Conservation (phyloP, 2,329 filamentous ascomycete genomes). For the Seiridium cupressi region DNA sequence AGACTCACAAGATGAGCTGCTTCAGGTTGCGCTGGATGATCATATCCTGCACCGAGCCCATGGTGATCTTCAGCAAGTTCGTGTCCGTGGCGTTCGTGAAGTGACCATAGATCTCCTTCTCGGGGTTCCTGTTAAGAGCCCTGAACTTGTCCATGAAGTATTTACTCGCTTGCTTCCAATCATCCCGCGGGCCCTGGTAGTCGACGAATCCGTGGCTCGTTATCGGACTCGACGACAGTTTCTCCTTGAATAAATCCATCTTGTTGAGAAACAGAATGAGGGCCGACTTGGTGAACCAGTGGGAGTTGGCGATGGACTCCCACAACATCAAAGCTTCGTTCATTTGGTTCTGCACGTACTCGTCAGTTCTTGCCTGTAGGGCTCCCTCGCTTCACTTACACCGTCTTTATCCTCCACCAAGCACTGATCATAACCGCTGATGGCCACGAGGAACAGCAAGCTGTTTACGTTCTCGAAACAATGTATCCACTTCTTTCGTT, state of each 20-base stretch:
- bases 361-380: constrained; percentile 15
- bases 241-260: constrained; percentile 81
- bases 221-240: constrained; percentile 69
- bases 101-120: constrained; percentile 63
- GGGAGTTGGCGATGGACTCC: constrained; percentile 81
- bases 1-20: constrained; percentile 67
- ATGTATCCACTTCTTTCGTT: constrained; percentile 97
- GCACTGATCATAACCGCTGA: constrained; percentile 95
- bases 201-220: constrained; percentile 75
- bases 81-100: constrained; percentile 65
- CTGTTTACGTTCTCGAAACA: constrained; percentile 94
- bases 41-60: constrained; percentile 85
- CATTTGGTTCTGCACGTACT: constrained; percentile 72
- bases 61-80: constrained; percentile 80
- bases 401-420: constrained; percentile 95
- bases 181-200: constrained; percentile 68
- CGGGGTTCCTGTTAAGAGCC: constrained; percentile 67
- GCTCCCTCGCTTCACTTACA: constrained; percentile 51
- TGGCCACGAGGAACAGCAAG: constrained; percentile 88
- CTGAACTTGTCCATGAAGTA: constrained; percentile 83
- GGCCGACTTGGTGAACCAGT: constrained; percentile 80
- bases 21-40: constrained; percentile 82
- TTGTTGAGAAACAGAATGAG: constrained; percentile 87
- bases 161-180: constrained; percentile 73
- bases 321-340: constrained; percentile 85